Conservation (phyloP, 768 basidiomycete species). For the Artomyces pyxidatus region DNA sequence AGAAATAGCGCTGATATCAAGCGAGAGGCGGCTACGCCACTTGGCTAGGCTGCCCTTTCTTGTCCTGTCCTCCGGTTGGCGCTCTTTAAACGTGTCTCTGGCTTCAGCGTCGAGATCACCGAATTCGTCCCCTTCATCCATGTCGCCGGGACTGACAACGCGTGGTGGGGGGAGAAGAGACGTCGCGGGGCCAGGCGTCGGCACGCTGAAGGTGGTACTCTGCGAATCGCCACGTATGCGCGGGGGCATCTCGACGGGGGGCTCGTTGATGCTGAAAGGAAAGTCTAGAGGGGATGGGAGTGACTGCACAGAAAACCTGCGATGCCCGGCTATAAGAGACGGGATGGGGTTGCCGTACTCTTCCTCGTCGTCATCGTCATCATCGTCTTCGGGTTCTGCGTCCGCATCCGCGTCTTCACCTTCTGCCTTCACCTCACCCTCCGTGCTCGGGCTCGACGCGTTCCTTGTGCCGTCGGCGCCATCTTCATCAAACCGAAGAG, state of each 20-base stretch:
- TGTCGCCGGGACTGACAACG: constrained; percentile 3
- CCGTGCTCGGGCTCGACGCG: background rate
- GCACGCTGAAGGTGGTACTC: constrained; percentile 24
- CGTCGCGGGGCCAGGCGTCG: constrained; percentile 2
- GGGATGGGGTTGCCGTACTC: constrained; percentile 23
- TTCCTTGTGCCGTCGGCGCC: constrained; percentile 5
- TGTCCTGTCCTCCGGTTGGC: no score
- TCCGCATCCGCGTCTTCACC: constrained; percentile 1
- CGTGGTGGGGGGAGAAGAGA: background rate
- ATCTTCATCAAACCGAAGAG: constrained; percentile 6
- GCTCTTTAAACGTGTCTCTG: no score
- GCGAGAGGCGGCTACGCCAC: constrained; percentile 28
- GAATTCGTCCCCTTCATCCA: background rate
- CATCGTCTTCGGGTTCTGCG: constrained; percentile 8
- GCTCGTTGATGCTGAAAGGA: constrained; percentile 63
- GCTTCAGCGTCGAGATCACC: background rate
- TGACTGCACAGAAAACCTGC: no score
- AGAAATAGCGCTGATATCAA: constrained; percentile 55
- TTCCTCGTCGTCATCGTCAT: constrained; percentile 24
- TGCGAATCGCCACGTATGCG: constrained; percentile 56
- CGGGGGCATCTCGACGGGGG: constrained; percentile 31
- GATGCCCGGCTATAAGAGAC: constrained; percentile 8
- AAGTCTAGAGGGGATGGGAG: constrained; percentile 22
- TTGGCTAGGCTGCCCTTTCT: constrained; percentile 1
- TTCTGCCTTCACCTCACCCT: background rate